phyloP scores from a whole-genome alignment of 2,329 filamentous ascomycete species.

The Cercospora berteroae region DNA sequence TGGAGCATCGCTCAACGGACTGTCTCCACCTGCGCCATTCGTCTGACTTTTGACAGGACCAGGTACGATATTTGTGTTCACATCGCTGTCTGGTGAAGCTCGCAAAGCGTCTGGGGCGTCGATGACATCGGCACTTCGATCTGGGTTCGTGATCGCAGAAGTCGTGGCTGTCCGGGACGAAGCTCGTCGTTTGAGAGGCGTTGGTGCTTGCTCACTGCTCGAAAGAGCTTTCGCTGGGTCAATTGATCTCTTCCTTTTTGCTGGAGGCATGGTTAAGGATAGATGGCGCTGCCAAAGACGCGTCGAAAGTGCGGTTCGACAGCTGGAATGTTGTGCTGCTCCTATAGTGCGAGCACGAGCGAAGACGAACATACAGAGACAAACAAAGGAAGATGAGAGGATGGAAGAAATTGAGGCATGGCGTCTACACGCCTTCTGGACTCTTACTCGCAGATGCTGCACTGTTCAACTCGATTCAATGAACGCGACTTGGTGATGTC shows the following conservation, averaged over 20 bases:
- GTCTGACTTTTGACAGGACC: constrained; percentile 28
- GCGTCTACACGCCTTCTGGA: neutral
- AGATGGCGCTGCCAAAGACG: neutral
- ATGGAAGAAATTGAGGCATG: neutral
- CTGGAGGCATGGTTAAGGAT: constrained; percentile 24
- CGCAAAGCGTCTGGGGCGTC: constrained; percentile 44
- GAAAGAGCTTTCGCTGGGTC: constrained; percentile 9
- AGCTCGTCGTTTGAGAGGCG: constrained; percentile 19
- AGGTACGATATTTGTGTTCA: constrained; percentile 35
- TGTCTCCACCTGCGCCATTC: constrained; percentile 27
- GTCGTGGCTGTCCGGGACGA: constrained; percentile 18
- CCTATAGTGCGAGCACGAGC: neutral
- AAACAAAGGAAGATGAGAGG: neutral
- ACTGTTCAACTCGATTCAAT: constrained; percentile 1
- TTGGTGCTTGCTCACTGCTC: constrained; percentile 1
- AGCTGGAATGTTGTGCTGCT: neutral
- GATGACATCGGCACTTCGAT: constrained; percentile 42
- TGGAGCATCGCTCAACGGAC: constrained; percentile 39
- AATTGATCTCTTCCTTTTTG: constrained; percentile 30
- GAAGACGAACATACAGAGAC: neutral
- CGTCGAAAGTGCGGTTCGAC: neutral
- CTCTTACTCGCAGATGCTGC: neutral
- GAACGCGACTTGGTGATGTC: neutral
- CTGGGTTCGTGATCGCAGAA: constrained; percentile 29
- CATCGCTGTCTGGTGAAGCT: constrained; percentile 45